Evolutionary conservation across 2,329 filamentous ascomycete species (phyloP), one percentile per base, ranked within the genome.

Genomic region (Purpureocillium takamizusanense): DNA sequence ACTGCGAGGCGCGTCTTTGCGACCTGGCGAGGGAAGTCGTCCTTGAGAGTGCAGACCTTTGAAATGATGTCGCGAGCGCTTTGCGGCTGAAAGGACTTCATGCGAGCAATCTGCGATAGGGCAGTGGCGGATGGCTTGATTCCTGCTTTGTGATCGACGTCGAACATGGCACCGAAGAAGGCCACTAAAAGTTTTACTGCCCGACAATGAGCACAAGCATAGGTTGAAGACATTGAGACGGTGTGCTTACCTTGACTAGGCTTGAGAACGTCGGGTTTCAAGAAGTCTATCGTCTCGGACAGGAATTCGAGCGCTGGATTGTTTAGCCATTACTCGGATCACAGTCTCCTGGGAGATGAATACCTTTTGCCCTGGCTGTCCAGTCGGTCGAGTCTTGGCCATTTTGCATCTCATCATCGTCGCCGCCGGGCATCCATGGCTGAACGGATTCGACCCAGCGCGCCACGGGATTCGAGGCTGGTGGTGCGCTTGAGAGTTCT

Each of bases 101-200:
- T 75, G 35, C 50, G 47, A 31, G 60, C 61, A 35, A 78, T 66
- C 21, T 65, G 61, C 1, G 62, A 60, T n/a, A 78, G 54, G 2
- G 74, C 73, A 33, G 65, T 70, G 4, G 72, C 62, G 3, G 74
- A 72, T 1, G 74, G 65, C 32, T 72, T 57, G 39, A 78, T 68
- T 31, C 74, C 74, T n/a, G 72, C 73, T 49, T 73, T 73, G 55
- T 76, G 72, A 45, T 78, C 74, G 38, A 72, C 67, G 3, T 70
- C 70, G 45, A 77, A 78, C 62, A 78, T 73, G 41, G 70, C 68
- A 12, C 69, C 67, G 40, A 78, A 78, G 57, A 77, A 78, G 28
- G 61, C 59, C 18, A 75, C 59, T 8, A 74, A 51, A 1, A 73
- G 52, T 36, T 67, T 66, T 25, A 72, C 61, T 64, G 35, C 10